phyloP scores from a whole-genome alignment of 1,284 basidiomycete genomes.

The Microbotryum scabiosae region DNA sequence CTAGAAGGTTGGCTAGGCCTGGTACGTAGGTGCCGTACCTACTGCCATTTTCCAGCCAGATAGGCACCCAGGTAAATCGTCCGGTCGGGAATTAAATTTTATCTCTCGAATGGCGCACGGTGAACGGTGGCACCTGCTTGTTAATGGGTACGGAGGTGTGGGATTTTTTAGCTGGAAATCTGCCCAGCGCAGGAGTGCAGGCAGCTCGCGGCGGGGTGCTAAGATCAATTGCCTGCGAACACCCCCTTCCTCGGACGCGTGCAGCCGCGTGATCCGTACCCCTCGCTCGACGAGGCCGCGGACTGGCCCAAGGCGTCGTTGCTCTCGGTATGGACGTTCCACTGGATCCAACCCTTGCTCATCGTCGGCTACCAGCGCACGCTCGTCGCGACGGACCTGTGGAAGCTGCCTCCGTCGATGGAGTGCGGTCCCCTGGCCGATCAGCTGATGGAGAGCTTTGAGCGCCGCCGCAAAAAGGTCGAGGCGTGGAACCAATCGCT shows the following conservation, averaged over 20 bases:
- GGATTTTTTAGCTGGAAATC: too few relatives aligned
- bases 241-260: conserved; percentile 6
- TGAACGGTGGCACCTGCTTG: too few relatives aligned
- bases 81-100: too few relatives aligned
- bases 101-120: too few relatives aligned
- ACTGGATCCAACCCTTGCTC: conserved; percentile 53
- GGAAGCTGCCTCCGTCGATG: conserved; percentile 49
- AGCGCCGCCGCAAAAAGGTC: conserved; percentile 33
- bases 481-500: conserved; percentile 40
- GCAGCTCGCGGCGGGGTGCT: too few relatives aligned
- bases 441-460: conserved; percentile 35
- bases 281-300: conserved; percentile 50
- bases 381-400: conserved; percentile 20
- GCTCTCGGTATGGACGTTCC: conserved; percentile 51
- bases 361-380: conserved; percentile 56
- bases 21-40: too few relatives aligned
- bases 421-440: conserved; percentile 49
- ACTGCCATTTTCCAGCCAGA: too few relatives aligned
- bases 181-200: too few relatives aligned
- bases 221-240: not conserved
- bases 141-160: too few relatives aligned
- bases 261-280: conserved; percentile 19
- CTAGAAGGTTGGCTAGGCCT: too few relatives aligned
- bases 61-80: too few relatives aligned
- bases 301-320: conserved; percentile 49